Evolutionary conservation across 1,284 basidiomycete species (phyloP).

Genomic region (Cryptococcus hybrid): DNA sequence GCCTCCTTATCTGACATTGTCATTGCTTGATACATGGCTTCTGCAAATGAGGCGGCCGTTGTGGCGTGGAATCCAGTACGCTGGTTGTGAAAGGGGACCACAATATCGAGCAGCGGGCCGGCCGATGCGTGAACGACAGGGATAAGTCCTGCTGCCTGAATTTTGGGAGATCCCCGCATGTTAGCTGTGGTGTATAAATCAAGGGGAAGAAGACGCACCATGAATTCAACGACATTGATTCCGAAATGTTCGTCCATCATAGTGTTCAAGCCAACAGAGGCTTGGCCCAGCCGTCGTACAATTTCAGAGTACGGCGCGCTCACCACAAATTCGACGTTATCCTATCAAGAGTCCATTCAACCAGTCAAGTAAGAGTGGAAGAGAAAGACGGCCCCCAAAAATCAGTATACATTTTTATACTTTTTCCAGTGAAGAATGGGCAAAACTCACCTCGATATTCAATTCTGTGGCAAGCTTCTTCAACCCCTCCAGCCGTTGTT

Average conservation of each 20-base stretch:
- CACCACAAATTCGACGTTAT: constrained; percentile 71
- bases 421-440: background rate
- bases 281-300: constrained; percentile 64
- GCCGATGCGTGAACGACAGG: constrained; percentile 91
- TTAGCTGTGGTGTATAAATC: constrained; percentile 1
- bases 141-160: constrained; percentile 86
- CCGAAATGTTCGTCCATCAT: constrained; percentile 99
- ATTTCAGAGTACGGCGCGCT: constrained; percentile 78
- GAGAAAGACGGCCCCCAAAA: too few relatives aligned
- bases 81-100: constrained; percentile 69
- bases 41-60: constrained; percentile 66
- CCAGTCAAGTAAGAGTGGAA: too few relatives aligned
- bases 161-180: background rate
- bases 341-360: constrained; percentile 48
- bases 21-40: constrained; percentile 65
- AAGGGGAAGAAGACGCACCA: constrained; percentile 60
- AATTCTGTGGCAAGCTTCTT: constrained; percentile 62
- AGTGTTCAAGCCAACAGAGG: constrained; percentile 86
- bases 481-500: constrained; percentile 64
- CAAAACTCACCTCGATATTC: constrained; percentile 59
- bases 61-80: constrained; percentile 81
- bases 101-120: constrained; percentile 87
- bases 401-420: background rate
- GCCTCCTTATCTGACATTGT: constrained; percentile 60
- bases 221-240: constrained; percentile 96